Base-by-base conservation (phyloP, 2,329 filamentous ascomycete genomes). In the Colletotrichum zoysiae region DNA sequence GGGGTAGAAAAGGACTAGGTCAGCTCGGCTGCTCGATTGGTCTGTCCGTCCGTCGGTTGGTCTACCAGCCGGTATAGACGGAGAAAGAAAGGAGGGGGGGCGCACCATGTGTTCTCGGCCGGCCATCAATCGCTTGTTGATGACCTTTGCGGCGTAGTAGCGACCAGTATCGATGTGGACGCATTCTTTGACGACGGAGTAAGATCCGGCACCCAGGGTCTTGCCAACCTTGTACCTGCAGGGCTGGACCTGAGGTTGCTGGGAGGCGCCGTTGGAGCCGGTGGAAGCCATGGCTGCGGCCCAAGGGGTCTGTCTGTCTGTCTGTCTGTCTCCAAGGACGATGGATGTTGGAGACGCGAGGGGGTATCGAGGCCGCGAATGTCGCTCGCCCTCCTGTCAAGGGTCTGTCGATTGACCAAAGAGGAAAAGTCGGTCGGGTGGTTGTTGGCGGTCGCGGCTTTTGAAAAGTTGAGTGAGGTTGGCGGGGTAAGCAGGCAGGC, bases 161-260 rank as follows among this genome's bases (percentile, higher is more conserved):
- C 95, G 91, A 57, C 95, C 95, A 0, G 96, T 98, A 77, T 98
- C 95, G 78, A 98, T 98, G 81, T 99, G 96, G 38, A 98, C 95
- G 81, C 96, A 99, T 85, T 99, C 96, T 82, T 98, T 98, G 74
- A 99, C 96, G 61, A 98, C 96, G 48, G 95, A 98, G 84, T 99
- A 99, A 69, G 95, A 98, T 75, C 96, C 96, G 44, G 96, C 95
- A 74, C 96, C 96, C 67, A 99, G 86, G 33, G 96, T 98, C 88
- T 99, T 99, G 75, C 96, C 96, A 8, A 97, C 97, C 86, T 98
- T 99, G 88, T 99, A 99, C 76, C 95, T 91, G 82, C 95, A 99
- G 78, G 96, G 95, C 84, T 98, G 95, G 74, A 98, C 90, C 81
- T 95, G 91, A 3, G 91, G 88, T 69, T 73, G 75, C 63, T 78